phyloP scores from a whole-genome alignment of 805 yeast genomes.

The Blastobotrys mokoenaii region DNA sequence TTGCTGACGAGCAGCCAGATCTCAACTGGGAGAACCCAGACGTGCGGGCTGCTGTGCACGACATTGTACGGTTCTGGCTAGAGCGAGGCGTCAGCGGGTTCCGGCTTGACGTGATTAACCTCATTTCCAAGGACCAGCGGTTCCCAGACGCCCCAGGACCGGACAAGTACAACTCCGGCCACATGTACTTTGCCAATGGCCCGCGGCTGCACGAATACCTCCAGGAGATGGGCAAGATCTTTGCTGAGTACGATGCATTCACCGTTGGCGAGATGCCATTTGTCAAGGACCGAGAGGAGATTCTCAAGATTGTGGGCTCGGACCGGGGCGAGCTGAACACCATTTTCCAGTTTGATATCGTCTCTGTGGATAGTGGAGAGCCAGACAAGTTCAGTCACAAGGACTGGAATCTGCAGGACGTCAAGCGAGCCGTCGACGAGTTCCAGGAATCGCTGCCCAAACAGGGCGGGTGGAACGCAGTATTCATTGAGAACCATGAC shows the following conservation, averaged over 20 bases:
- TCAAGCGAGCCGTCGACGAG: slow-evolving; percentile 12
- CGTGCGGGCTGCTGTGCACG: slow-evolving; percentile 33
- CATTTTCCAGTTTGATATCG: slow-evolving; percentile 19
- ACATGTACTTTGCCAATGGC: slow-evolving; percentile 34
- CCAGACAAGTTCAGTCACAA: slow-evolving; percentile 9
- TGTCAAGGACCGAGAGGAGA: slow-evolving; percentile 25
- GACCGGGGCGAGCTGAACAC: slow-evolving; percentile 19
- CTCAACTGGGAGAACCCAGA: slow-evolving; percentile 51
- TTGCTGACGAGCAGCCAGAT: slow-evolving; percentile 50
- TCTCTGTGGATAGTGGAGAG: slow-evolving; percentile 10
- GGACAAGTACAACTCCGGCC: slow-evolving; percentile 32
- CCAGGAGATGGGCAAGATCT: slow-evolving; percentile 40
- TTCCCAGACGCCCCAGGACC: slow-evolving; percentile 42
- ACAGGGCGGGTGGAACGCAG: slow-evolving; percentile 51
- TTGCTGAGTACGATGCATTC: slow-evolving; percentile 41
- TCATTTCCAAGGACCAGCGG: slow-evolving; percentile 41
- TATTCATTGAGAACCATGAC: slow-evolving; percentile 51
- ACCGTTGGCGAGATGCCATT: slow-evolving; percentile 51
- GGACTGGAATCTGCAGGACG: slow-evolving; percentile 7
- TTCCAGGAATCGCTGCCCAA: slow-evolving; percentile 25
- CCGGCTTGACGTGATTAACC: slow-evolving; percentile 47
- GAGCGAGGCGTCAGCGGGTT: slow-evolving; percentile 49
- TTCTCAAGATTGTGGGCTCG: slow-evolving; percentile 15
- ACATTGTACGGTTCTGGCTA: slow-evolving; percentile 46
- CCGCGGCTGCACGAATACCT: slow-evolving; percentile 52